Evolutionary conservation across 2,329 filamentous ascomycete species (phyloP).

Genomic region (Fusarium haematococcum): DNA sequence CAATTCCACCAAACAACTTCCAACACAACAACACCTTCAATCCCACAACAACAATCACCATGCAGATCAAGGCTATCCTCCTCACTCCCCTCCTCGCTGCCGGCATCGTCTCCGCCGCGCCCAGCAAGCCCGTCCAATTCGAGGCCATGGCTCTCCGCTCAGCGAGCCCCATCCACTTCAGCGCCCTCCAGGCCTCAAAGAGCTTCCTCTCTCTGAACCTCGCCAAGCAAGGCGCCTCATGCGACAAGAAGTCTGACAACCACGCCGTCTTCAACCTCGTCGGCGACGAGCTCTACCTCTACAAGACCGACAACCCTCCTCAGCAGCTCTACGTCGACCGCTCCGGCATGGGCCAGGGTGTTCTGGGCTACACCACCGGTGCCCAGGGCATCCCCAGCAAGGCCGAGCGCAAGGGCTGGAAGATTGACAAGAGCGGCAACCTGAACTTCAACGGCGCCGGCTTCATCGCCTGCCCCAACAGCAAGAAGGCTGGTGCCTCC

Average conservation of each 20-base stretch:
- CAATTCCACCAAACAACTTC: background rate
- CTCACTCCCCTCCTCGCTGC: slow-evolving; percentile 30
- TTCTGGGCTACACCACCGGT: slow-evolving; percentile 63
- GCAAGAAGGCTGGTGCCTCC: slow-evolving; percentile 51
- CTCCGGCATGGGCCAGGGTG: slow-evolving; percentile 68
- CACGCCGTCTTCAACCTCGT: slow-evolving; percentile 62
- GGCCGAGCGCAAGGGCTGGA: slow-evolving; percentile 61
- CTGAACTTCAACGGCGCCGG: slow-evolving; percentile 58
- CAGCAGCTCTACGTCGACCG: slow-evolving; percentile 67
- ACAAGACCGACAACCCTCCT: slow-evolving; percentile 50
- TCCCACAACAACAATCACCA: slow-evolving; percentile 1
- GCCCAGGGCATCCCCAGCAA: slow-evolving; percentile 53
- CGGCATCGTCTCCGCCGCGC: slow-evolving; percentile 38
- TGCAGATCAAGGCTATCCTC: slow-evolving; percentile 37
- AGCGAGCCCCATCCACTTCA: slow-evolving; percentile 60
- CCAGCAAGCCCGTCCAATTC: slow-evolving; percentile 53
- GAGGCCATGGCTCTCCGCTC: slow-evolving; percentile 62
- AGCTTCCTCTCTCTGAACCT: slow-evolving; percentile 58
- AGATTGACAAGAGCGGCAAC: slow-evolving; percentile 55
- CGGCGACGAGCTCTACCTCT: slow-evolving; percentile 61
- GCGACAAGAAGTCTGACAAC: slow-evolving; percentile 54
- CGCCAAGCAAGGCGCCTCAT: slow-evolving; percentile 59
- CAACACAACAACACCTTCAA: background rate
- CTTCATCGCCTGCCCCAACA: slow-evolving; percentile 66
- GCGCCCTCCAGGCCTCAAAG: slow-evolving; percentile 56